Percentiles rank a stretch among this genome's conserved stretches.
Conservation (phyloP, 2,329 filamentous ascomycete genomes). For the Colletotrichum tropicale region DNA sequence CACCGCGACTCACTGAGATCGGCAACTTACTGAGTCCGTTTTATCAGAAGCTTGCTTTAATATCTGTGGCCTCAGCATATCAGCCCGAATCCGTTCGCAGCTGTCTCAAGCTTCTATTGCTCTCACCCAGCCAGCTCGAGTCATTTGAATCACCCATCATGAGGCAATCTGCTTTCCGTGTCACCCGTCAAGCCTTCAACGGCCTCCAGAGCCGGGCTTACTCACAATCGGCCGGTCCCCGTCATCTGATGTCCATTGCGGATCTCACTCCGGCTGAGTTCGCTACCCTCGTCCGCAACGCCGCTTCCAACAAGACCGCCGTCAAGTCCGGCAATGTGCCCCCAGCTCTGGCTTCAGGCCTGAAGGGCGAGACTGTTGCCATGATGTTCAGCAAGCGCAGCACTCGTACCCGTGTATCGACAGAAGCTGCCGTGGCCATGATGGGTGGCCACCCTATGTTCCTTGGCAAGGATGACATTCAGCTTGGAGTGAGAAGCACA, state of each 20-base stretch:
- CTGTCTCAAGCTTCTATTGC: neutral
- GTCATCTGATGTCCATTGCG: constrained; percentile 90
- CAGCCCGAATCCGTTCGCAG: neutral
- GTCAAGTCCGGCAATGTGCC: constrained; percentile 74
- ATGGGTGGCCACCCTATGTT: constrained; percentile 97
- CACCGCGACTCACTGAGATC: neutral
- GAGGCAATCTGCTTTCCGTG: constrained; percentile 36
- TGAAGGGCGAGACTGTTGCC: constrained; percentile 82
- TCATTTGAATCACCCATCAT: constrained; percentile 26
- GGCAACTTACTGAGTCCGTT: neutral
- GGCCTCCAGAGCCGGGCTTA: constrained; percentile 48
- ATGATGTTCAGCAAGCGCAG: constrained; percentile 98
- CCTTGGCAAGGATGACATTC: constrained; percentile 92
- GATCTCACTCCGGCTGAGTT: constrained; percentile 85
- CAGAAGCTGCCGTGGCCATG: constrained; percentile 85
- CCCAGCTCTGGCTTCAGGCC: constrained; percentile 59
- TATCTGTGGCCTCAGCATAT: neutral
- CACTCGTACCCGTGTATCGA: constrained; percentile 91
- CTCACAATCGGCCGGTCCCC: constrained; percentile 54
- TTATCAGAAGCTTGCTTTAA: neutral
- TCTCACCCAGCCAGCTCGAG: neutral
- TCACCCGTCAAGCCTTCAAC: constrained; percentile 35
- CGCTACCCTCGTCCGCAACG: constrained; percentile 82
- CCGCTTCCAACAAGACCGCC: constrained; percentile 73
- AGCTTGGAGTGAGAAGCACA: constrained; percentile 74